Evolutionary conservation across 805 yeast genomes (phyloP).

Genomic region (Nakazawaea ernobii): DNA sequence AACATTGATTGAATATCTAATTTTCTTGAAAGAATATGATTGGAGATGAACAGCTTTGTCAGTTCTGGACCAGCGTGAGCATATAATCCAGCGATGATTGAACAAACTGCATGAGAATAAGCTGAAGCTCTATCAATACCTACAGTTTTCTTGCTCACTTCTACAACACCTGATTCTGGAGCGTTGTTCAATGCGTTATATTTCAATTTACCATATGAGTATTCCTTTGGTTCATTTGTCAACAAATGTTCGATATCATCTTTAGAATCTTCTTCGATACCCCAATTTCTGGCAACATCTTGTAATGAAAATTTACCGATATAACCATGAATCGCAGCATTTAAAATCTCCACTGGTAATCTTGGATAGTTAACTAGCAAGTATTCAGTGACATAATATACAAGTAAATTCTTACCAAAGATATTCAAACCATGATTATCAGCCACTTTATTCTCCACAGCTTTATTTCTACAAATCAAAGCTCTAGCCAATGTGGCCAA

Average conservation of each 20-base stretch:
- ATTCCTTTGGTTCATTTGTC: conserved; percentile 60
- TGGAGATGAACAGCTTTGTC: conserved; percentile 62
- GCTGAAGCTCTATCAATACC: conserved; percentile 28
- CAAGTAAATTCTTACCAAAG: conserved; percentile 76
- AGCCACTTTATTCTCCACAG: conserved; percentile 37
- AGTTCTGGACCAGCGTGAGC: conserved; percentile 62
- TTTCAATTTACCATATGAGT: conserved; percentile 67
- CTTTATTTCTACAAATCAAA: conserved; percentile 41
- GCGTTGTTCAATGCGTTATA: conserved; percentile 26
- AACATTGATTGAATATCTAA: conserved; percentile 70
- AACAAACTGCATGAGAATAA: conserved; percentile 68
- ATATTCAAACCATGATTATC: conserved; percentile 75
- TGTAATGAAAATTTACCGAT: conserved; percentile 62
- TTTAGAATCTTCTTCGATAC: conserved; percentile 71
- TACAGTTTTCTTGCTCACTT: conserved; percentile 34
- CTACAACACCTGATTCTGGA: conserved; percentile 46
- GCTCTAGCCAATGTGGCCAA: conserved; percentile 74
- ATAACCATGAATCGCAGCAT: conserved; percentile 71
- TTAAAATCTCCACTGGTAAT: conserved; percentile 73
- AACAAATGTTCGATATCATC: conserved; percentile 61
- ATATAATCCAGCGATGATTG: conserved; percentile 79
- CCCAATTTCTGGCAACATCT: conserved; percentile 76
- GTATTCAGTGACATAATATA: conserved; percentile 70
- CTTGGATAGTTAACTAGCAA: conserved; percentile 80
- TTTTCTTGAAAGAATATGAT: conserved; percentile 78